phyloP scores from a whole-genome alignment of 1,284 basidiomycete species.

The Vanrija sp. region DNA sequence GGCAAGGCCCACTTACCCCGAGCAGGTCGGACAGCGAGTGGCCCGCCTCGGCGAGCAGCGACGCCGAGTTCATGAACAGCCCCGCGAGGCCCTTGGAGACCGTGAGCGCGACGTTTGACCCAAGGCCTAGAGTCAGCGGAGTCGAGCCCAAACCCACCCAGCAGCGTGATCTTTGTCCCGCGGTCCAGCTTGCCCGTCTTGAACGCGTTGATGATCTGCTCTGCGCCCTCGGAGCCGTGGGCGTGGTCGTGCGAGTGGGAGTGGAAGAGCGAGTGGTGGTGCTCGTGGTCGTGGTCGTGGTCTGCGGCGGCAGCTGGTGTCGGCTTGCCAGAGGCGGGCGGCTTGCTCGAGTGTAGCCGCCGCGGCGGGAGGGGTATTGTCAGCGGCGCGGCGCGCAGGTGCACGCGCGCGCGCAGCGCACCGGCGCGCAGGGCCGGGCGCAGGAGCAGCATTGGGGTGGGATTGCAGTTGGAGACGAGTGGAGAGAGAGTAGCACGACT shows the following conservation, averaged over 20 bases:
- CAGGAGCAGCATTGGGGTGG: background rate
- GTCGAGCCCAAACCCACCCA: conserved; percentile 46
- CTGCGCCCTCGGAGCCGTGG: conserved; percentile 62
- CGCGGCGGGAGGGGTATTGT: too few relatives aligned
- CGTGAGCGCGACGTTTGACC: conserved; percentile 77
- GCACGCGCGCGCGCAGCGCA: background rate
- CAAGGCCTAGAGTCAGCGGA: conserved; percentile 61
- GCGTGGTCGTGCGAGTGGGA: conserved; percentile 55
- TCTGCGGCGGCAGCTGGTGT: conserved; percentile 9
- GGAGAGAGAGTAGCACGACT: too few relatives aligned
- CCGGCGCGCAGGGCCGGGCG: background rate
- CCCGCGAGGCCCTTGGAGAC: conserved; percentile 78
- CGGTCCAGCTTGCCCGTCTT: conserved; percentile 67
- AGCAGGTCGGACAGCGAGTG: conserved; percentile 78
- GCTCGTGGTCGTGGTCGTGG: conserved; percentile 60
- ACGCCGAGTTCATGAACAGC: conserved; percentile 78
- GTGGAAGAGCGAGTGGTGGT: conserved; percentile 46
- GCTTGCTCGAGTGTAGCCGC: background rate
- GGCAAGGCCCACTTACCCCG: conserved; percentile 24
- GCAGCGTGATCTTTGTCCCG: conserved; percentile 75
- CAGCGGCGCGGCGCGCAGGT: background rate
- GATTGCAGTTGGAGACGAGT: background rate
- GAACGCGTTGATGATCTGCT: conserved; percentile 64
- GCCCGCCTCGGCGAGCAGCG: conserved; percentile 88
- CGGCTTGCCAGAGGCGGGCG: too few relatives aligned